These are phyloP conservation scores for Kodamaea hsintzibuensis DNA, from an alignment of 805 yeast species.

Conservation along the genomic window DNA sequence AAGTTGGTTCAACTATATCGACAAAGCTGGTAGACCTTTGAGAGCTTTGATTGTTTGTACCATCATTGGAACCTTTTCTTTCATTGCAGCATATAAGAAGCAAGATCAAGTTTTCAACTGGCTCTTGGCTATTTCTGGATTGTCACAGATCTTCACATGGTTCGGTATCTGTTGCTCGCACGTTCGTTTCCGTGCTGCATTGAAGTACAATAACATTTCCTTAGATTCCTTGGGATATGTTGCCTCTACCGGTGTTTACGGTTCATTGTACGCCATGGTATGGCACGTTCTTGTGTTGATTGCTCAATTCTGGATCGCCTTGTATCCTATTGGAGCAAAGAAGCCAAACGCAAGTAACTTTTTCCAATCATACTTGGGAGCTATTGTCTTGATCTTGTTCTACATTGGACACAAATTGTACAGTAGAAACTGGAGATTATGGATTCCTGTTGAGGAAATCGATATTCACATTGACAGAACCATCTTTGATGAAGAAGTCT, in stretches of 20 bases:
- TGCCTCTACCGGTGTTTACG: conserved; percentile 42
- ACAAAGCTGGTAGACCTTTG: conserved; percentile 42
- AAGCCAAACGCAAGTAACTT: conserved; percentile 29
- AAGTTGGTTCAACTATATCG: conserved; percentile 38
- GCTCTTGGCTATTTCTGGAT: conserved; percentile 44
- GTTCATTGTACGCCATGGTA: conserved; percentile 36
- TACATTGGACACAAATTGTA: conserved; percentile 36
- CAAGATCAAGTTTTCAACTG: conserved; percentile 42
- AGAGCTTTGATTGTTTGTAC: conserved; percentile 37
- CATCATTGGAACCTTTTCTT: conserved; percentile 37
- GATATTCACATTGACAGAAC: conserved; percentile 32
- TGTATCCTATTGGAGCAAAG: conserved; percentile 35
- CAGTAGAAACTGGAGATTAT: conserved; percentile 31
- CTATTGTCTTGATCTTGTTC: conserved; percentile 30
- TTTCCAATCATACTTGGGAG: conserved; percentile 37
- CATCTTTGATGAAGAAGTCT: conserved; percentile 36
- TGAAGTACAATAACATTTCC: conserved; percentile 31
- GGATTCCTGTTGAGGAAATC: conserved; percentile 28
- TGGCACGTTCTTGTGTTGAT: conserved; percentile 36
- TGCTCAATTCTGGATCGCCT: conserved; percentile 47
- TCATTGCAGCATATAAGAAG: conserved; percentile 42
- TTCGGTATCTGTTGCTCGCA: conserved; percentile 41
- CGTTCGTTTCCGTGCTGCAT: conserved; percentile 41
- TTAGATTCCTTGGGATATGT: conserved; percentile 33
- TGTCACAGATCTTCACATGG: conserved; percentile 46